Conservation (phyloP, 495 filamentous ascomycete genomes). For the Podospora appendiculata region DNA sequence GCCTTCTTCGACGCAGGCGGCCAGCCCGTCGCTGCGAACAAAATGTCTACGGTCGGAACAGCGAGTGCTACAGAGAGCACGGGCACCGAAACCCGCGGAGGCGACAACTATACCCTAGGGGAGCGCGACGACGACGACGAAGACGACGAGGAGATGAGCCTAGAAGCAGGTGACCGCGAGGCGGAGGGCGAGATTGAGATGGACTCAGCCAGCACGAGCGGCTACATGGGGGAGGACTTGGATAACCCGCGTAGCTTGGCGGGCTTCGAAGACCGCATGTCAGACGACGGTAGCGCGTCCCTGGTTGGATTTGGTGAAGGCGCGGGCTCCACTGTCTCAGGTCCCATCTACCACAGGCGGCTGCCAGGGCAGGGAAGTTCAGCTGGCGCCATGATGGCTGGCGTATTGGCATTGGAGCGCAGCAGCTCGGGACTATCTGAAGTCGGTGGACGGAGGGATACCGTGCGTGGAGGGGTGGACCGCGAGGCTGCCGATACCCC, state of each 20-base stretch:
- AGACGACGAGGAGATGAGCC: conserved; percentile 26
- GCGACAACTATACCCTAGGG: conserved; percentile 16
- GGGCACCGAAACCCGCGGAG: conserved; percentile 61
- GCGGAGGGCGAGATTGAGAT: conserved; percentile 20
- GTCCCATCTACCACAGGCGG: conserved; percentile 55
- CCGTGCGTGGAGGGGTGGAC: conserved; percentile 1
- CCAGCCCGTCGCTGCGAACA: conserved; percentile 49
- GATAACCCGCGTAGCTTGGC: conserved; percentile 46
- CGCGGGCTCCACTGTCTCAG: conserved; percentile 68
- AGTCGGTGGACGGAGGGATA: conserved; percentile 1
- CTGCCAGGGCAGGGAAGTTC: conserved; percentile 13
- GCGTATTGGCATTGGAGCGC: conserved; percentile 28
- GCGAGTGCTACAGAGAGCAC: conserved; percentile 64
- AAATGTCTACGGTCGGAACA: conserved; percentile 78
- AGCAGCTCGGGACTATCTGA: conserved; percentile 38
- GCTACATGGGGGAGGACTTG: conserved; percentile 11
- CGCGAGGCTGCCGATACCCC: conserved; percentile 23
- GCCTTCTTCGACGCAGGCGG: conserved; percentile 66
- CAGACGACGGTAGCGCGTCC: conserved; percentile 62
- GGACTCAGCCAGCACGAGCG: conserved; percentile 29
- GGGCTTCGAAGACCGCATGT: conserved; percentile 62
- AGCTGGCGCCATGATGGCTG: conserved; percentile 11
- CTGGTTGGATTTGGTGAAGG: conserved; percentile 85
- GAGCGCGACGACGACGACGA: conserved; percentile 31
- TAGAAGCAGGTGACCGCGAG: conserved; percentile 38